Conservation (phyloP, 345 rosid genomes). For the Eucalyptus cladocalyx region DNA sequence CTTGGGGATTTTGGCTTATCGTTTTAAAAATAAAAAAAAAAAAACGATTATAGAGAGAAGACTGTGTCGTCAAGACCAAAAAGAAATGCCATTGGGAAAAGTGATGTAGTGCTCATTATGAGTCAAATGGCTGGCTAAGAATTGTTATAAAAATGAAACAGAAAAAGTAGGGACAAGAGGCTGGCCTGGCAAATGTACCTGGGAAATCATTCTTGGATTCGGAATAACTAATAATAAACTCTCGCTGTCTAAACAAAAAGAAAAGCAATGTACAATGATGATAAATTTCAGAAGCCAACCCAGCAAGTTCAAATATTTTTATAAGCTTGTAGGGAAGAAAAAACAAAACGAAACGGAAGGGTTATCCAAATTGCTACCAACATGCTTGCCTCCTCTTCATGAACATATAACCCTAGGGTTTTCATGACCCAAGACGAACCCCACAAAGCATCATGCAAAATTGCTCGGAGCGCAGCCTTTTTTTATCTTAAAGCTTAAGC, state of each 20-base stretch:
- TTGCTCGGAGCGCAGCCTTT: not conserved
- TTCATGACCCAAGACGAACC: not conserved
- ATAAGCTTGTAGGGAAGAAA: not conserved
- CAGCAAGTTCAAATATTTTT: not conserved
- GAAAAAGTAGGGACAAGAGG: not conserved
- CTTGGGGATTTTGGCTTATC: not conserved
- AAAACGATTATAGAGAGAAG: not conserved
- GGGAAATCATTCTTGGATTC: conserved; percentile 19
- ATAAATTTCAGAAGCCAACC: not conserved
- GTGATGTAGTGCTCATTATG: not conserved
- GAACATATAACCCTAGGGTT: not conserved
- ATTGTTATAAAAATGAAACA: not conserved
- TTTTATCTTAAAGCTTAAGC: not conserved
- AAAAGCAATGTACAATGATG: not conserved
- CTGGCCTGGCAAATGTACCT: not conserved
- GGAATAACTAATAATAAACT: not conserved
- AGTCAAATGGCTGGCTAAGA: not conserved
- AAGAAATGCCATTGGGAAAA: not conserved
- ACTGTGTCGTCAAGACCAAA: not conserved
- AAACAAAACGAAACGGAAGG: not conserved
- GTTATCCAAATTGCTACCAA: not conserved
- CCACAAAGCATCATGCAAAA: not conserved
- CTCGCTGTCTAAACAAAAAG: not conserved
- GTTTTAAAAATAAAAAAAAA: not conserved
- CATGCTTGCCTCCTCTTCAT: not conserved